A percentile compares a stretch with the other conserved stretches of the same genome.
phyloP scores from a whole-genome alignment of 352 stramenopile species.

The Thraustochytrium sp. region DNA sequence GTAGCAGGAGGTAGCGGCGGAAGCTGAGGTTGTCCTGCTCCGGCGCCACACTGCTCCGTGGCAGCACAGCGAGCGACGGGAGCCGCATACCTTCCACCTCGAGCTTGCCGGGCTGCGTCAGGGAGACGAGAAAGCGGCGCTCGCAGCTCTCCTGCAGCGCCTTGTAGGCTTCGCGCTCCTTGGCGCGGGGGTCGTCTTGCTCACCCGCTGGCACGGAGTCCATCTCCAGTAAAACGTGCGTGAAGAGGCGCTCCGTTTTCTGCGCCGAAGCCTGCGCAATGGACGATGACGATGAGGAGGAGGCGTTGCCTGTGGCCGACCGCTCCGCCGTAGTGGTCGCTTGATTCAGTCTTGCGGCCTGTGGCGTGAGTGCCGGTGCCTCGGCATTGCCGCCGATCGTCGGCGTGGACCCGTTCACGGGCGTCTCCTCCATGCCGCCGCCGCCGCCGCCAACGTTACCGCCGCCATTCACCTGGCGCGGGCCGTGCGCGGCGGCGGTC shows the following conservation, averaged over 20 bases:
- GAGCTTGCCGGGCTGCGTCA: constrained; percentile 19
- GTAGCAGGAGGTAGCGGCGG: constrained; percentile 22
- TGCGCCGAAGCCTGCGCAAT: too few relatives aligned
- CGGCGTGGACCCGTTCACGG: too few relatives aligned
- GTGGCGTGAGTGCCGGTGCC: too few relatives aligned
- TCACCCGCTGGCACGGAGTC: background rate
- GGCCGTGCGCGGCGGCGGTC: background rate
- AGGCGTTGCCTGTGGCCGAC: too few relatives aligned
- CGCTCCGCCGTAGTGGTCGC: too few relatives aligned
- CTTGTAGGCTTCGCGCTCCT: background rate
- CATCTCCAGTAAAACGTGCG: constrained; percentile 32
- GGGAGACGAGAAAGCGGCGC: constrained; percentile 32
- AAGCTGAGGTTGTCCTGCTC: constrained; percentile 38
- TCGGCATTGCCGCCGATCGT: too few relatives aligned
- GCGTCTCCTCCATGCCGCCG: too few relatives aligned
- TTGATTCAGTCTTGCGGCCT: too few relatives aligned
- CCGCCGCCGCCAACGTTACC: too few relatives aligned
- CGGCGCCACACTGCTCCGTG: constrained; percentile 17
- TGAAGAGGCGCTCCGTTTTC: too few relatives aligned
- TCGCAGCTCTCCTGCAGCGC: constrained; percentile 40
- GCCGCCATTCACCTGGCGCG: background rate
- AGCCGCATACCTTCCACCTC: constrained; percentile 33
- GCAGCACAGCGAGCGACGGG: constrained; percentile 18
- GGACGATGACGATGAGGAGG: too few relatives aligned
- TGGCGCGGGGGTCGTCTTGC: constrained; percentile 7